These are phyloP conservation scores for Quercus alba DNA, from an alignment of 306 rosid species.

Conservation along the genomic window DNA sequence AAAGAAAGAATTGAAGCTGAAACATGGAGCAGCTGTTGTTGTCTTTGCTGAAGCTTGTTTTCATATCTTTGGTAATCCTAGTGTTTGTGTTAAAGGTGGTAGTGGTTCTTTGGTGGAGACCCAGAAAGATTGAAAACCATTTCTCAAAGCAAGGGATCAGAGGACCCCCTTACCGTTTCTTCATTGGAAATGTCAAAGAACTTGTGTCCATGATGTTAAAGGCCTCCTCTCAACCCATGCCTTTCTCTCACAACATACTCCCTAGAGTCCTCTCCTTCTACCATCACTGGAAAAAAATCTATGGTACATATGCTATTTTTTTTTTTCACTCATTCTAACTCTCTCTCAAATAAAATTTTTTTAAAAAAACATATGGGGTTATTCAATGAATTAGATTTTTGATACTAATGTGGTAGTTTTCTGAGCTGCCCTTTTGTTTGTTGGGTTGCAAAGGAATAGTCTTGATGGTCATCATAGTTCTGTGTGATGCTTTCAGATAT, in stretches of 20 bases:
- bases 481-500: conserved; percentile 17
- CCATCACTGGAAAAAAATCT: conserved; percentile 96
- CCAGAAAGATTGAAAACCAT: conserved; percentile 68
- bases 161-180: conserved; percentile 96
- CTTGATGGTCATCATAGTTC: conserved; percentile 34
- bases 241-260: conserved; percentile 87
- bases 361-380: conserved; percentile 8
- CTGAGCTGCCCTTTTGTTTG: not conserved
- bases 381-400: not conserved
- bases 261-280: conserved; percentile 94
- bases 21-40: conserved; percentile 42
- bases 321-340: not conserved
- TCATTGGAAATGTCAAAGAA: conserved; percentile 86
- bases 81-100: conserved; percentile 37
- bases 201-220: conserved; percentile 77
- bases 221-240: conserved; percentile 93
- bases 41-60: conserved; percentile 44
- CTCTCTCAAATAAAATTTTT: not conserved
- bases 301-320: conserved; percentile 34
- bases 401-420: conserved; percentile 6
- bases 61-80: conserved; percentile 20
- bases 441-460: not conserved
- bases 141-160: conserved; percentile 80
- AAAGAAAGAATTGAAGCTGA: not conserved
- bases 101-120: conserved; percentile 84